Percentiles rank a stretch among this genome's conserved stretches.
phyloP scores from a whole-genome alignment of 1,139 yeast genomes.

The Pichia sp. region DNA sequence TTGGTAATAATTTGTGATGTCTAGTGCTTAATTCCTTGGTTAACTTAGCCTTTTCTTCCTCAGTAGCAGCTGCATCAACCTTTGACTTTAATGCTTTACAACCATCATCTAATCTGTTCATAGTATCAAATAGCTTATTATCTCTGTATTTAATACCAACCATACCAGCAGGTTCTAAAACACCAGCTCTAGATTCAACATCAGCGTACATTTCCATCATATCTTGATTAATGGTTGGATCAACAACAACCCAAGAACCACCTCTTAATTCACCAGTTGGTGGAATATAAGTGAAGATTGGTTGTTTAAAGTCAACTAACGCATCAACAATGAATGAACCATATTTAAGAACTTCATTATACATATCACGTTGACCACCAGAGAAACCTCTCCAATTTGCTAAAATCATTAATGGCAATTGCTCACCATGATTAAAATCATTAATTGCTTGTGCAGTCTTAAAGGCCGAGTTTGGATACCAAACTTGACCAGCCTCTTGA shows the following conservation, averaged over 20 bases:
- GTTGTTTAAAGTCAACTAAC: conserved; percentile 90
- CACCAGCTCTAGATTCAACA: conserved; percentile 95
- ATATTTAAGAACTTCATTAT: conserved; percentile 92
- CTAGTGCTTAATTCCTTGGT: conserved; percentile 67
- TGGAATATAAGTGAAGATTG: conserved; percentile 92
- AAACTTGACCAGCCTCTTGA: conserved; percentile 98
- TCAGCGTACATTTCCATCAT: conserved; percentile 99
- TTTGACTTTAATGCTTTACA: conserved; percentile 63
- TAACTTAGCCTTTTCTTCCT: conserved; percentile 61
- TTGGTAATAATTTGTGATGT: conserved; percentile 74
- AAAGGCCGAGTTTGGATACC: conserved; percentile 99
- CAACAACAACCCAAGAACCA: conserved; percentile 99
- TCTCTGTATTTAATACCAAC: conserved; percentile 96
- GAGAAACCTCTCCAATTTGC: conserved; percentile 99
- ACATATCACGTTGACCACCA: conserved; percentile 99
- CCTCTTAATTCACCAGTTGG: conserved; percentile 98
- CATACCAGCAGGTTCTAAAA: conserved; percentile 97
- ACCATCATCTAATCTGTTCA: conserved; percentile 78
- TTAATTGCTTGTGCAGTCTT: conserved; percentile 98
- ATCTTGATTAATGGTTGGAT: conserved; percentile 92
- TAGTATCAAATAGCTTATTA: conserved; percentile 80
- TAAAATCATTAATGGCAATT: conserved; percentile 90
- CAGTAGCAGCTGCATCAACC: conserved; percentile 44
- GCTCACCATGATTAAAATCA: conserved; percentile 97
- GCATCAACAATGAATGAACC: conserved; percentile 98